A percentile compares a stretch with the other conserved stretches of the same genome.
Evolutionary conservation across 2,329 filamentous ascomycete genomes (phyloP).

Genomic region (Rutstroemia sp.): DNA sequence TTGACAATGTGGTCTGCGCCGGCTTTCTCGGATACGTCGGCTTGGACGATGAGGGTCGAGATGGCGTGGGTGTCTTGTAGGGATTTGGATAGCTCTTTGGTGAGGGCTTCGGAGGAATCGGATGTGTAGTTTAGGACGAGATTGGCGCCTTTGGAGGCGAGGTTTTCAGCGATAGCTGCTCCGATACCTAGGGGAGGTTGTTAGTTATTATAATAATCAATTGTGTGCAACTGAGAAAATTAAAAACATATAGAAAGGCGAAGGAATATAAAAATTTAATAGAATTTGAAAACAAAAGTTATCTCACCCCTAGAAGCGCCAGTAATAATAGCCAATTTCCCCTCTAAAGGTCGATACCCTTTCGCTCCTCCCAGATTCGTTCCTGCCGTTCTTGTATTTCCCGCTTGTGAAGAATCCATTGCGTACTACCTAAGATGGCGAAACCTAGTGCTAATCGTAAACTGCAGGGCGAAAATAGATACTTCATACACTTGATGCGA

Average conservation of each 20-base stretch:
- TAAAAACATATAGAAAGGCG: no score
- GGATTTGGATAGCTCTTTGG: conserved; percentile 45
- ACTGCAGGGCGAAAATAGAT: neutral
- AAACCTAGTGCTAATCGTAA: neutral
- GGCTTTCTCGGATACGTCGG: conserved; percentile 58
- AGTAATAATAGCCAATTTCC: conserved; percentile 72
- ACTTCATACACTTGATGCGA: neutral
- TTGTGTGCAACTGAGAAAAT: no score
- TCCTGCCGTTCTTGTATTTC: conserved; percentile 13
- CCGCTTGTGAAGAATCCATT: conserved; percentile 1
- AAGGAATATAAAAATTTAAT: no score
- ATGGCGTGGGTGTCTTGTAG: conserved; percentile 52
- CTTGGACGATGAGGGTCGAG: conserved; percentile 56
- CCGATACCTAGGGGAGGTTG: conserved; percentile 58
- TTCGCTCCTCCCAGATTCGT: conserved; percentile 14
- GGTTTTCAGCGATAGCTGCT: conserved; percentile 51
- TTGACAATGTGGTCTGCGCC: conserved; percentile 54
- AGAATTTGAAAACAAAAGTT: neutral
- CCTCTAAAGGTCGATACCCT: conserved; percentile 43
- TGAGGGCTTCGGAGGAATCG: conserved; percentile 45
- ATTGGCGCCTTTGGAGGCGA: conserved; percentile 60
- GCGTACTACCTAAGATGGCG: neutral
- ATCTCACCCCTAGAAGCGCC: conserved; percentile 66
- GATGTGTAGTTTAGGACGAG: conserved; percentile 62
- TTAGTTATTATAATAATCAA: neutral